Evolutionary conservation across 23 red algal species (phyloP).

Genomic region (Gracilaria gracilis): DNA sequence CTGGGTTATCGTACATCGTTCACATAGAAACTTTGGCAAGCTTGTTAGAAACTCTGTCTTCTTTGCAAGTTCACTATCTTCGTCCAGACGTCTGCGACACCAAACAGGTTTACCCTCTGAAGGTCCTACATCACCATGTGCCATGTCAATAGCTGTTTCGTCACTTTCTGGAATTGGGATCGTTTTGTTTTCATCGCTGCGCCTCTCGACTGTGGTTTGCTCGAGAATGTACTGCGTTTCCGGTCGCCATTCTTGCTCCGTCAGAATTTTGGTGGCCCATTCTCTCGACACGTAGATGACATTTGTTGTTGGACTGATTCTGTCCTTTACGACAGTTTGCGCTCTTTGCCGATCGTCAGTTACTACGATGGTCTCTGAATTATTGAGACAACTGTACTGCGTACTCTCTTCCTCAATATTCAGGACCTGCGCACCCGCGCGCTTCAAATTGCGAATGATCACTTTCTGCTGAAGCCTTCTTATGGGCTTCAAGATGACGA

Average conservation of each 20-base stretch:
- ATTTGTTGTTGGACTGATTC: not conserved
- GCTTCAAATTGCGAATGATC: constrained; percentile 27
- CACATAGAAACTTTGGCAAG: constrained; percentile 39
- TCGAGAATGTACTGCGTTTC: constrained; percentile 29
- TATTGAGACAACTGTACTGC: not conserved
- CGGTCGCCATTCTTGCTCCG: constrained; percentile 15
- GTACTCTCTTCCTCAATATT: not conserved
- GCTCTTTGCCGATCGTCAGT: constrained; percentile 47
- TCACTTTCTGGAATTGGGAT: constrained; percentile 14
- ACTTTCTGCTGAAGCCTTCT: constrained; percentile 42
- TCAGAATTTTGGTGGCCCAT: constrained; percentile 56
- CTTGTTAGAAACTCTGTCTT: constrained; percentile 8
- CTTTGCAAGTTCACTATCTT: constrained; percentile 22
- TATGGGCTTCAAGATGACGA: constrained; percentile 36
- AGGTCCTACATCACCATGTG: not conserved
- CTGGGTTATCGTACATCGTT: constrained; percentile 55
- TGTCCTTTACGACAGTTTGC: not conserved
- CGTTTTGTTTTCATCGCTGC: not conserved
- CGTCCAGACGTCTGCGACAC: constrained; percentile 17
- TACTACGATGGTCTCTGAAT: constrained; percentile 14
- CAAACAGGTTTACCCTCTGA: constrained; percentile 45
- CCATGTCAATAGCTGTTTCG: not conserved
- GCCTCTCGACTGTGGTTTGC: not conserved
- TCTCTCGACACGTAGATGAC: constrained; percentile 27
- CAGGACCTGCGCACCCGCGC: constrained; percentile 28